Evolutionary conservation across 2,329 filamentous ascomycete species (phyloP), one percentile per base, ranked within the genome.

Genomic region (Pseudogymnoascus pannorum): DNA sequence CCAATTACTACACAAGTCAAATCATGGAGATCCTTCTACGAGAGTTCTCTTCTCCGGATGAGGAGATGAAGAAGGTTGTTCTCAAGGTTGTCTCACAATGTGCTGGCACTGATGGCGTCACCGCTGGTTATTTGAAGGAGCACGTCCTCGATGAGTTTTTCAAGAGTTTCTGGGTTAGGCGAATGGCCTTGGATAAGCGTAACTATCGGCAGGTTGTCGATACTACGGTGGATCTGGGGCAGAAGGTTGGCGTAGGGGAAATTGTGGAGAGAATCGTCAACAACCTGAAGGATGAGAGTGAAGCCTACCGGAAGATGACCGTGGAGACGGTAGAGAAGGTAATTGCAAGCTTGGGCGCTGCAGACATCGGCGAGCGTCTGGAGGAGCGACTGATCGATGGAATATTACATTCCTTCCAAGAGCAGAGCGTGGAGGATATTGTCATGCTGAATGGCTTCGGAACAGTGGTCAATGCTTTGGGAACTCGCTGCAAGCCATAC

Each of bases 61-160:
- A 99, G 75, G 94, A 99, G 75, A 99, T 99, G 94, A 99, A 97
- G 78, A 99, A 99, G 78, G 94, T 99, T 1, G 94, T 99, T 6
- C 79, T 99, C 62, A 97, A 97, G 76, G 94, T 99, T 26, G 87
- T 99, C 14, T 97, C 92, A 16, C 94, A 99, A 72, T 97, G 94
- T 72, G 91, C 94, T 6, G 88, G 88, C 68, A 97, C 93, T 2
- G 89, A 96, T 71, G 94, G 94, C 76, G 94, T 99, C 26, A 97
- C 94, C 33, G 89, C 92, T 35, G 89, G 87, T 38, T 99, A 97
- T 71, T 82, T 99, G 40, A 97, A 97, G 75, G 92, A 97, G 71
- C 89, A 96, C 65, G 92, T 99, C 6, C 80, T 99, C 38, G 87
- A 91, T 67, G 94, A 97, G 64, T 99, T 99, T 73, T 99, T 99